Evolutionary conservation across 345 rosid species (phyloP).

Genomic region (Bruguiera gymnorhiza): DNA sequence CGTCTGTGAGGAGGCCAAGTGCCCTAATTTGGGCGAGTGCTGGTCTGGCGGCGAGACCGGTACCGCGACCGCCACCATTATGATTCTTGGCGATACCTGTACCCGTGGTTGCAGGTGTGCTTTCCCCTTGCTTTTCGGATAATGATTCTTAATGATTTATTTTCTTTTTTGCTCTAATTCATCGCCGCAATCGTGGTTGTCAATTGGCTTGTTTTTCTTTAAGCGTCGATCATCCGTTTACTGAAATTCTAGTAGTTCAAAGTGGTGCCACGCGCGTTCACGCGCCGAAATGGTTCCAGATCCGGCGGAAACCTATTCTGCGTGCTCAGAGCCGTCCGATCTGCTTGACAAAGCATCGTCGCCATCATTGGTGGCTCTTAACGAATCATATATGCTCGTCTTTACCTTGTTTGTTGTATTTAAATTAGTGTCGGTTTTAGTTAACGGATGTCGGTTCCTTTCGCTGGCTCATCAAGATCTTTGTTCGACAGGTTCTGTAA

Average conservation of each 20-base stretch:
- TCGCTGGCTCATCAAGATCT: background rate
- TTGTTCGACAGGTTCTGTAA: constrained; percentile 62
- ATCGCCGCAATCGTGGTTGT: too few species aligned
- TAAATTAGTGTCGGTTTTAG: background rate
- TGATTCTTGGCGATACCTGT: constrained; percentile 96
- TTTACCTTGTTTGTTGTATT: background rate
- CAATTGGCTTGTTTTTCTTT: too few species aligned
- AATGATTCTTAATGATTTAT: background rate
- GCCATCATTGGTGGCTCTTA: too few species aligned
- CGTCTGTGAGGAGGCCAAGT: constrained; percentile 95
- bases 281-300: too few species aligned
- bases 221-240: too few species aligned
- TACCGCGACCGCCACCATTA: constrained; percentile 94
- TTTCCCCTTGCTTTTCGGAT: too few species aligned
- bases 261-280: too few species aligned
- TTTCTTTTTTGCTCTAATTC: background rate
- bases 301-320: too few species aligned
- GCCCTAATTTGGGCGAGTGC: constrained; percentile 95
- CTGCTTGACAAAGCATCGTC: too few species aligned
- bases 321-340: too few species aligned
- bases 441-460: background rate
- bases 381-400: too few species aligned
- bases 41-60: constrained; percentile 99
- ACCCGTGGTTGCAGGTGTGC: constrained; percentile 91
- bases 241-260: too few species aligned